Percentiles rank a stretch among this genome's conserved stretches.
Conservation (phyloP, 2,329 filamentous ascomycete genomes). For the Dendryphion nanum region DNA sequence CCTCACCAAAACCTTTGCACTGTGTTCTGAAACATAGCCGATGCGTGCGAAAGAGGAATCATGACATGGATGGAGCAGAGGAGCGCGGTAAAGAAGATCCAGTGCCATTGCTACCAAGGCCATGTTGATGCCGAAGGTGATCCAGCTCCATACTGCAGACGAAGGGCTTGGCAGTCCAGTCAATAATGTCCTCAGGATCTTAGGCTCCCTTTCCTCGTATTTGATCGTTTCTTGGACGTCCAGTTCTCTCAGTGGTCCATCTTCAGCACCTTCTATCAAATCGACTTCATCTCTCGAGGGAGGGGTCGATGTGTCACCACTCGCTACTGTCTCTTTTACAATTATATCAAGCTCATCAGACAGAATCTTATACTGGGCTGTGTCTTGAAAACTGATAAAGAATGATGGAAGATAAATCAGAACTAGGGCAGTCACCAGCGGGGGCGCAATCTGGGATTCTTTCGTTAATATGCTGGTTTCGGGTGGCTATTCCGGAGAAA, state of each 20-base stretch:
- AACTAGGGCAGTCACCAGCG: slow-evolving; percentile 59
- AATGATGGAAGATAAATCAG: slow-evolving; percentile 66
- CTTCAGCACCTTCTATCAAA: slow-evolving; percentile 41
- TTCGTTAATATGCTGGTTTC: slow-evolving; percentile 12
- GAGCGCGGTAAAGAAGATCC: slow-evolving; percentile 76
- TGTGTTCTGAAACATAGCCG: slow-evolving; percentile 79
- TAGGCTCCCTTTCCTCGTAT: slow-evolving; percentile 56
- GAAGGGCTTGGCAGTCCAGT: slow-evolving; percentile 72
- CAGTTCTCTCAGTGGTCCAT: slow-evolving; percentile 45
- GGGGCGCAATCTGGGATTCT: slow-evolving; percentile 36
- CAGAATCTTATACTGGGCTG: slow-evolving; percentile 58
- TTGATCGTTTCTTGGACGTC: slow-evolving; percentile 63
- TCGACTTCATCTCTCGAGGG: slow-evolving; percentile 25
- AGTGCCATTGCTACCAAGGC: slow-evolving; percentile 66
- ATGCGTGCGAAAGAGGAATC: slow-evolving; percentile 83
- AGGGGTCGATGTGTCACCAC: slow-evolving; percentile 21
- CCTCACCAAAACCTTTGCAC: slow-evolving; percentile 78
- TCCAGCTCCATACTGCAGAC: slow-evolving; percentile 63
- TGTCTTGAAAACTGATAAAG: slow-evolving; percentile 56
- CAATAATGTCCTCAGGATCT: slow-evolving; percentile 65
- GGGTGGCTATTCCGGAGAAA: not conserved
- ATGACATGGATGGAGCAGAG: slow-evolving; percentile 65
- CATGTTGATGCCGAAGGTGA: slow-evolving; percentile 72
- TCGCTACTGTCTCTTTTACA: slow-evolving; percentile 39
- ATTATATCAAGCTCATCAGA: slow-evolving; percentile 57